Conservation (phyloP, 768 basidiomycete species). For the Psilocybe azurescens region DNA sequence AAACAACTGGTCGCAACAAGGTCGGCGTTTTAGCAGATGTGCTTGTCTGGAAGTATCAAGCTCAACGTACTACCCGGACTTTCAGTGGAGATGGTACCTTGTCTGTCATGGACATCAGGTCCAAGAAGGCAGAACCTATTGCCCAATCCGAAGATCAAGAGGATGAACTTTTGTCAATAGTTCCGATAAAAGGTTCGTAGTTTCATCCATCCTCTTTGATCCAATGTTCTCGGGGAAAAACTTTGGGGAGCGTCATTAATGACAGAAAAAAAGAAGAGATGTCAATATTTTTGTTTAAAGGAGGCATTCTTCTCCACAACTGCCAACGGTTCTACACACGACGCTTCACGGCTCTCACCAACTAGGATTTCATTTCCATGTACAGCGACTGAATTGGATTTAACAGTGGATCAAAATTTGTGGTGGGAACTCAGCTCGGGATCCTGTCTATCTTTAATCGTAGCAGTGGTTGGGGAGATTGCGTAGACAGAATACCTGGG, state of each 20-base stretch:
- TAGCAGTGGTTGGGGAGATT: slow-evolving; percentile 88
- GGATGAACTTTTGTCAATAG: slow-evolving; percentile 88
- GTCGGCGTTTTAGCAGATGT: slow-evolving; percentile 43
- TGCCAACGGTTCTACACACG: not conserved
- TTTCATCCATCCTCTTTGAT: slow-evolving; percentile 4
- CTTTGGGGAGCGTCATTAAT: not conserved
- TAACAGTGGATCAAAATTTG: slow-evolving; percentile 73
- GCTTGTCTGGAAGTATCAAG: not conserved
- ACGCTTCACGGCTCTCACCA: not conserved
- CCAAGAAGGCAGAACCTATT: slow-evolving; percentile 76
- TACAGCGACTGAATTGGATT: not conserved
- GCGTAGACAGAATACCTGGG: slow-evolving; percentile 91
- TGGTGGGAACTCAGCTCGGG: slow-evolving; percentile 90
- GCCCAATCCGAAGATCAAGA: slow-evolving; percentile 96
- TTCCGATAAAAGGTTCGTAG: slow-evolving; percentile 76
- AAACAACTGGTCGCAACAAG: slow-evolving; percentile 88
- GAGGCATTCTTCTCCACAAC: not conserved
- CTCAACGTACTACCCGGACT: slow-evolving; percentile 12
- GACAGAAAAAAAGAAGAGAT: not conserved
- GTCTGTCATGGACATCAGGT: slow-evolving; percentile 90
- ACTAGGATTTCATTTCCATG: not conserved
- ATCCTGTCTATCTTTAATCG: slow-evolving; percentile 91
- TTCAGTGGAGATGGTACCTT: slow-evolving; percentile 90
- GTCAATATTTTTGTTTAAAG: not conserved
- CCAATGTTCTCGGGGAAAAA: not conserved